Percentiles rank a stretch among this genome's conserved stretches.
phyloP scores from a whole-genome alignment of 768 basidiomycete genomes.

The Leccinum obscurum region DNA sequence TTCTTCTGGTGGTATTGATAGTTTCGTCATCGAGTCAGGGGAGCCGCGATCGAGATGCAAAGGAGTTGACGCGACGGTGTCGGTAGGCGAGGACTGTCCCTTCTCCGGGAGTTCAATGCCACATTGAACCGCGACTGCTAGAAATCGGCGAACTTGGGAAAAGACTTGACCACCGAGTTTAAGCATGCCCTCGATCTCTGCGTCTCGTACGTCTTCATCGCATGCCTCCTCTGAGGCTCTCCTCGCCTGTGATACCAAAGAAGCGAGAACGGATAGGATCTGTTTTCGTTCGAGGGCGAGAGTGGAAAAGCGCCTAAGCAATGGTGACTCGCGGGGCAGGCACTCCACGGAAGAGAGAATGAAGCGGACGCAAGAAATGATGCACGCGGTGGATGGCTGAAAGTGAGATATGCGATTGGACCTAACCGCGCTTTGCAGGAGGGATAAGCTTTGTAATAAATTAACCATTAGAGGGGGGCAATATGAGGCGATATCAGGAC shows the following conservation, averaged over 20 bases:
- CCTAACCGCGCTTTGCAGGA: conserved; percentile 83
- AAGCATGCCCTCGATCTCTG: conserved; percentile 77
- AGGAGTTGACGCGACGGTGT: conserved; percentile 18
- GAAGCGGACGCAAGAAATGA: conserved; percentile 90
- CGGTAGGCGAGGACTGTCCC: conserved; percentile 33
- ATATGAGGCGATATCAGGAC: conserved; percentile 56
- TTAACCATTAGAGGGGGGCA: conserved; percentile 81
- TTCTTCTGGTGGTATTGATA: conserved; percentile 13
- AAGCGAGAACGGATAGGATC: conserved; percentile 77
- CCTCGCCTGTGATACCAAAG: conserved; percentile 79
- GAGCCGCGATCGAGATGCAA: conserved; percentile 17
- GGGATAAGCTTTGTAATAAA: conserved; percentile 78
- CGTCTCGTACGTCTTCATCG: conserved; percentile 46
- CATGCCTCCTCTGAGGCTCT: conserved; percentile 53
- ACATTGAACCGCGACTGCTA: conserved; percentile 74
- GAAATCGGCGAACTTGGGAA: conserved; percentile 74
- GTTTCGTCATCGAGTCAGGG: conserved; percentile 14
- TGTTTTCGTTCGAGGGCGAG: conserved; percentile 79
- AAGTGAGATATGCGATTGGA: conserved; percentile 80
- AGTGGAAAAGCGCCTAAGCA: conserved; percentile 62
- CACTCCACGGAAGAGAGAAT: conserved; percentile 84
- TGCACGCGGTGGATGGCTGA: conserved; percentile 90
- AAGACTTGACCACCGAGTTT: conserved; percentile 80
- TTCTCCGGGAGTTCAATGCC: conserved; percentile 66
- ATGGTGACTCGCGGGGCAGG: conserved; percentile 74